Percentiles rank a stretch among this genome's conserved stretches.
Conservation (phyloP, 169 alveolate species). For the Eimeria necatrix region DNA sequence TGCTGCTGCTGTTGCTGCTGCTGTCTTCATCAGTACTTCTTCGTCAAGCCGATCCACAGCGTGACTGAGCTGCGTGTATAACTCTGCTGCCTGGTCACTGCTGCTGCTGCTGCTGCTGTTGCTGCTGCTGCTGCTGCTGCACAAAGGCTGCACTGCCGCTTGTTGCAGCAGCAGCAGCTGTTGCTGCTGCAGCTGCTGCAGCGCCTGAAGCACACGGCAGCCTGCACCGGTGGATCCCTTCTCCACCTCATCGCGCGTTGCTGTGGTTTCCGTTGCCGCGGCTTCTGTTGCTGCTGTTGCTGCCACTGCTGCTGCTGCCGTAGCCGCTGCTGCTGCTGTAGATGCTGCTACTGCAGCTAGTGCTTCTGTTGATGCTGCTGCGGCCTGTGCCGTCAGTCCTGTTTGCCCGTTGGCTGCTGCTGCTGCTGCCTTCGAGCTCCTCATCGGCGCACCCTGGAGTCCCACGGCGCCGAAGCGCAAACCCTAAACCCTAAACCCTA, state of each 20-base stretch:
- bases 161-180: not conserved
- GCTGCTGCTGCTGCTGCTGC: conserved; percentile 19
- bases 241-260: not conserved
- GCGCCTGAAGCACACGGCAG: not conserved
- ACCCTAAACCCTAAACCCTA: conserved; percentile 12
- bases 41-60: not conserved
- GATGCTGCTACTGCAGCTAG: not conserved
- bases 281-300: not conserved
- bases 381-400: not conserved
- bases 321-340: not conserved
- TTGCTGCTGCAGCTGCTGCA: not conserved
- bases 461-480: not conserved
- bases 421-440: not conserved
- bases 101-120: not conserved
- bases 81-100: not conserved
- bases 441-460: not conserved
- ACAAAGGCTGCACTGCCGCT: not conserved
- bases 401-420: not conserved
- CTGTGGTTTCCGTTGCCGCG: not conserved
- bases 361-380: not conserved
- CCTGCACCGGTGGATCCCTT: not conserved
- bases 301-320: not conserved
- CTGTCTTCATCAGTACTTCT: not conserved
- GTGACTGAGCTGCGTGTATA: not conserved
- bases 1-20: not conserved